phyloP scores from a whole-genome alignment of 176 grass and related monocot genomes.

The Aegilops sharonensis region DNA sequence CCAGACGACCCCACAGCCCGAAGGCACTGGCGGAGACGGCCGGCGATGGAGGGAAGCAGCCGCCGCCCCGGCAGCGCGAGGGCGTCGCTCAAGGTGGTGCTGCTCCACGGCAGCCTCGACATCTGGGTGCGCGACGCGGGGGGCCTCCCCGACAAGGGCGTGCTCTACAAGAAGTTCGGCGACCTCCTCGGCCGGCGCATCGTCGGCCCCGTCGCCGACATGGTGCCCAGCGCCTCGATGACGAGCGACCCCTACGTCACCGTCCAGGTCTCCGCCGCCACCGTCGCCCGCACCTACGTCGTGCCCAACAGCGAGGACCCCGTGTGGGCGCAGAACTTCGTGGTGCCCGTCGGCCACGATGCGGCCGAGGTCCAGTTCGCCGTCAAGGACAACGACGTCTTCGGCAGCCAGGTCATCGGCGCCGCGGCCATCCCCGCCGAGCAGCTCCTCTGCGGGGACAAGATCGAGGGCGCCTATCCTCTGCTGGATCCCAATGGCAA shows the following conservation, averaged over 20 bases:
- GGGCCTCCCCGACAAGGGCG: constrained; percentile 76
- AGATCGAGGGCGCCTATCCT: constrained; percentile 49
- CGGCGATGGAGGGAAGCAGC: constrained; percentile 51
- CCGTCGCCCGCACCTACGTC: constrained; percentile 65
- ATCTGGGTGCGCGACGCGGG: constrained; percentile 60
- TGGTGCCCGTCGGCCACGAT: constrained; percentile 71
- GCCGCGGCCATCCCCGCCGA: constrained; percentile 45
- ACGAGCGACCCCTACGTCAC: constrained; percentile 89
- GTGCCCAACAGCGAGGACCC: constrained; percentile 73
- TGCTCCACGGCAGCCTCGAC: constrained; percentile 84
- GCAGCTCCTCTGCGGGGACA: constrained; percentile 44
- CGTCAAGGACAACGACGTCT: constrained; percentile 78
- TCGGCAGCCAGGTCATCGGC: constrained; percentile 73
- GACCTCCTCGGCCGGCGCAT: constrained; percentile 34
- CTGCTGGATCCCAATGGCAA: constrained; percentile 63
- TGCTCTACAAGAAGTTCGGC: constrained; percentile 61
- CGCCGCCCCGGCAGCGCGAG: constrained; percentile 29
- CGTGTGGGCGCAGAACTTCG: constrained; percentile 69
- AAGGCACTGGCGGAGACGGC: no score
- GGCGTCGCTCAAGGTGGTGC: constrained; percentile 69
- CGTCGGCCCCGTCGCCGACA: constrained; percentile 20
- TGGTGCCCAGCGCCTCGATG: constrained; percentile 33
- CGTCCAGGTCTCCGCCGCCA: constrained; percentile 48
- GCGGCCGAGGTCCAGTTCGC: constrained; percentile 65
- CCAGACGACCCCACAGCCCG: not conserved